Conservation (phyloP, 2,329 filamentous ascomycete genomes). For the Dothideomycetes sp. region DNA sequence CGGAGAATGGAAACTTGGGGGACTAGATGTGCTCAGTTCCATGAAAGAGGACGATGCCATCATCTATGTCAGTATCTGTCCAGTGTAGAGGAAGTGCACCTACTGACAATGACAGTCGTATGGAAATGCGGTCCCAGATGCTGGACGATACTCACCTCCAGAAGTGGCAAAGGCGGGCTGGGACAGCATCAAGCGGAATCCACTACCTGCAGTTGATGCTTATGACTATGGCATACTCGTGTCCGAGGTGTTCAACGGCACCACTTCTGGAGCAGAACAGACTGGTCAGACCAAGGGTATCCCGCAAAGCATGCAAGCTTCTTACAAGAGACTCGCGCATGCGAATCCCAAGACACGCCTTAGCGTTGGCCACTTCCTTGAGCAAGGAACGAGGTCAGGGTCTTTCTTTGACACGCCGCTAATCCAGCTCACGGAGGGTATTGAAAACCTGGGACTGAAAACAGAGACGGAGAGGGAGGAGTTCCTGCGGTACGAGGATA, state of each 20-base stretch:
- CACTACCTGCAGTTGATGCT: constrained; percentile 71
- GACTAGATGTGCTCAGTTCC: constrained; percentile 86
- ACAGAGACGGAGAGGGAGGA: constrained; percentile 70
- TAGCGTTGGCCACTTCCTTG: constrained; percentile 72
- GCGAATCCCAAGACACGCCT: constrained; percentile 81
- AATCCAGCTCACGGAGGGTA: constrained; percentile 83
- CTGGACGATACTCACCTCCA: constrained; percentile 72
- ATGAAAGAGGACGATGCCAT: constrained; percentile 93
- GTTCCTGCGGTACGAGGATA: constrained; percentile 59
- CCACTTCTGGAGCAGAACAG: constrained; percentile 65
- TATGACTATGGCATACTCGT: constrained; percentile 78
- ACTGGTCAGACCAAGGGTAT: constrained; percentile 77
- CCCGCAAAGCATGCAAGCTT: constrained; percentile 77
- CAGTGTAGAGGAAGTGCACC: not conserved
- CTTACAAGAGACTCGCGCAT: constrained; percentile 82
- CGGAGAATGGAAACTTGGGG: constrained; percentile 93
- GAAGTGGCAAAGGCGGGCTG: constrained; percentile 82
- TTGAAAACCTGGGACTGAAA: constrained; percentile 88
- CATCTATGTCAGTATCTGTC: constrained; percentile 55
- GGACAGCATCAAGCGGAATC: constrained; percentile 78
- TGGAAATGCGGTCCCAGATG: constrained; percentile 77
- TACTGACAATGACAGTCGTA: constrained; percentile 50
- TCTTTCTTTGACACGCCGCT: constrained; percentile 89
- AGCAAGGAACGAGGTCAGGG: constrained; percentile 71
- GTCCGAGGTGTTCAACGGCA: constrained; percentile 85